phyloP scores from a whole-genome alignment of 2,329 filamentous ascomycete genomes.

The Epichloe elymi region DNA sequence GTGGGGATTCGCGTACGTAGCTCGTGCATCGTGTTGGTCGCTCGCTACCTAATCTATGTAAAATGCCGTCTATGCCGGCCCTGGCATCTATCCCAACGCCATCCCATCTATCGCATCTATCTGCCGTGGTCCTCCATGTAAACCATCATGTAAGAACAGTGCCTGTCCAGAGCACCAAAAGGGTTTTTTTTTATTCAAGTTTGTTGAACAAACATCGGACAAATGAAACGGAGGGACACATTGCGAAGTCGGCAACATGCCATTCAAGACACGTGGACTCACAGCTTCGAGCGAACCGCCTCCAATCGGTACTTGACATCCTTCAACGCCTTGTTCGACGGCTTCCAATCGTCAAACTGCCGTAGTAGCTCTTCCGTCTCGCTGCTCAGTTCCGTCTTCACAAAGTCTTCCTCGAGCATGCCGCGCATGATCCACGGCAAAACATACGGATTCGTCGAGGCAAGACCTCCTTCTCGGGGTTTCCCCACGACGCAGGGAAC shows the following conservation, averaged over 20 bases:
- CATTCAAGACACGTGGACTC: slow-evolving; percentile 1
- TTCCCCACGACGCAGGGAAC: slow-evolving; percentile 14
- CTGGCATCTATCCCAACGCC: background rate
- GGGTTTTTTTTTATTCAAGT: no score
- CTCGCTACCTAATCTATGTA: background rate
- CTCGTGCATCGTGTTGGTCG: background rate
- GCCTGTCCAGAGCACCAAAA: no score
- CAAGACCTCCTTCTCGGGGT: slow-evolving; percentile 16
- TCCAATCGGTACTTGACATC: slow-evolving; percentile 94
- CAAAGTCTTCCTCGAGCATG: slow-evolving; percentile 79
- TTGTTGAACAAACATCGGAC: background rate
- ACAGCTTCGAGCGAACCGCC: slow-evolving; percentile 75
- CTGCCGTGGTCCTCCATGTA: no score
- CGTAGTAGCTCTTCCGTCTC: slow-evolving; percentile 71
- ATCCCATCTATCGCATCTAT: background rate
- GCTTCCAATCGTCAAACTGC: slow-evolving; percentile 91
- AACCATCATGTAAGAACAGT: no score
- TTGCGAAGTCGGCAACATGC: no score
- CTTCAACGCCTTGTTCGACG: slow-evolving; percentile 76
- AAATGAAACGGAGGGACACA: background rate
- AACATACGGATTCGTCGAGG: slow-evolving; percentile 68
- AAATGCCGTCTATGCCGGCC: no score
- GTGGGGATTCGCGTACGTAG: no score
- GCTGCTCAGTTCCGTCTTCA: slow-evolving; percentile 62
- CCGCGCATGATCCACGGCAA: slow-evolving; percentile 94